A percentile compares a stretch with the other conserved stretches of the same genome.
phyloP scores from a whole-genome alignment of 208 protist species.

The Acanthamoeba healyi region DNA sequence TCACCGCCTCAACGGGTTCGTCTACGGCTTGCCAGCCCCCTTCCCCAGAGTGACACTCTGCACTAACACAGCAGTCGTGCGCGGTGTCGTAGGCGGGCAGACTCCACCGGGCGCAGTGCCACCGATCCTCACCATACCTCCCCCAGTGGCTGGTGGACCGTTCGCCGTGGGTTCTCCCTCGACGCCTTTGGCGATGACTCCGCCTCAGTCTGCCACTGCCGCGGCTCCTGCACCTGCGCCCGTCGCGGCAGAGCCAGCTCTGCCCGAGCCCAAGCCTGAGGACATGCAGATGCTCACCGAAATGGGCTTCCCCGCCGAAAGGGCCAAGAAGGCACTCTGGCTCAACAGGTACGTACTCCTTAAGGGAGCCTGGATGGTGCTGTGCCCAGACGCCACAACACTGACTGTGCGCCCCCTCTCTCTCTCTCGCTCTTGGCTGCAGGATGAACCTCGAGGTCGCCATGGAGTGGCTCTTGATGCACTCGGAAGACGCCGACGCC shows the following conservation, averaged over 20 bases:
- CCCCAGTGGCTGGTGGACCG: not conserved
- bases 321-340: slow-evolving; percentile 33
- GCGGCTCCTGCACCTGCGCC: not conserved
- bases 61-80: no score
- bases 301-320: slow-evolving; percentile 49
- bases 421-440: not conserved
- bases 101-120: not conserved
- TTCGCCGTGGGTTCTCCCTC: not conserved
- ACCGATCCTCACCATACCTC: not conserved
- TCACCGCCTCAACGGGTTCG: not conserved
- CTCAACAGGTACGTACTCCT: not conserved
- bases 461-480: slow-evolving; percentile 52
- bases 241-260: not conserved
- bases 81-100: not conserved
- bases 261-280: slow-evolving; percentile 7
- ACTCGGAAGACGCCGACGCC: slow-evolving; percentile 3
- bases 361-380: not conserved
- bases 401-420: not conserved
- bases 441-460: slow-evolving; percentile 56
- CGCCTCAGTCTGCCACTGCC: not conserved
- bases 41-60: no score
- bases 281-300: slow-evolving; percentile 20
- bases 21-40: no score
- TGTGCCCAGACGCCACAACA: no score
- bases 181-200: not conserved